These are phyloP conservation scores for Leccinum cinnamomeum DNA, from an alignment of 1,284 basidiomycete species.

Conservation along the genomic window DNA sequence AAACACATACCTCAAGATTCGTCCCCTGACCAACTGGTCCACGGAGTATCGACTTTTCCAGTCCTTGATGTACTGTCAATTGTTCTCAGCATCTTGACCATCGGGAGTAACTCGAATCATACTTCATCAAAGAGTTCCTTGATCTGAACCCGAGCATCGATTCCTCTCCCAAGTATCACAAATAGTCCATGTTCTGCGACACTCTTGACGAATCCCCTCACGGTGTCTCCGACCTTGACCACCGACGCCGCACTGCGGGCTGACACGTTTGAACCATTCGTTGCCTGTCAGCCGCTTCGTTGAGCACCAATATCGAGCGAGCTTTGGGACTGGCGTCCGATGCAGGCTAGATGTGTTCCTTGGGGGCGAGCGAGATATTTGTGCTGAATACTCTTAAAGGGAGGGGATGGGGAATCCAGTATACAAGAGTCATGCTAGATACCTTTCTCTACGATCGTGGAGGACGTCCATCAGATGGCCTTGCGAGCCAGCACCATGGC, in stretches of 20 bases:
- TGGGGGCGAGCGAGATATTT: background rate
- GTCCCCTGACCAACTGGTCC: slow-evolving; percentile 86
- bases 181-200: slow-evolving; percentile 90
- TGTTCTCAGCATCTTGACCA: slow-evolving; percentile 7
- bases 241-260: slow-evolving; percentile 5
- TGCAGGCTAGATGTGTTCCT: background rate
- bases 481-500: slow-evolving; percentile 60
- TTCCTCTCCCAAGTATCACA: slow-evolving; percentile 77
- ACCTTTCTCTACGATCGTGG: background rate
- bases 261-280: slow-evolving; percentile 6
- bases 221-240: slow-evolving; percentile 69
- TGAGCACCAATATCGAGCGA: background rate
- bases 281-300: slow-evolving; percentile 12
- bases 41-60: slow-evolving; percentile 85
- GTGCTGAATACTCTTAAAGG: background rate
- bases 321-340: too few relatives aligned
- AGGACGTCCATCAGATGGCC: slow-evolving; percentile 3
- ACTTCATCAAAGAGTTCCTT: slow-evolving; percentile 91
- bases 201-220: slow-evolving; percentile 90
- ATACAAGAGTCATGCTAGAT: background rate
- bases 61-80: slow-evolving; percentile 83
- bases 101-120: slow-evolving; percentile 28
- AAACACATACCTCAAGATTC: slow-evolving; percentile 66
- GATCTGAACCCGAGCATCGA: slow-evolving; percentile 93
- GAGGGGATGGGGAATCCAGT: too few relatives aligned